These are phyloP conservation scores for Fraxinus platypoda DNA, from an alignment of 305 asterid genomes.

Conservation along the genomic window DNA sequence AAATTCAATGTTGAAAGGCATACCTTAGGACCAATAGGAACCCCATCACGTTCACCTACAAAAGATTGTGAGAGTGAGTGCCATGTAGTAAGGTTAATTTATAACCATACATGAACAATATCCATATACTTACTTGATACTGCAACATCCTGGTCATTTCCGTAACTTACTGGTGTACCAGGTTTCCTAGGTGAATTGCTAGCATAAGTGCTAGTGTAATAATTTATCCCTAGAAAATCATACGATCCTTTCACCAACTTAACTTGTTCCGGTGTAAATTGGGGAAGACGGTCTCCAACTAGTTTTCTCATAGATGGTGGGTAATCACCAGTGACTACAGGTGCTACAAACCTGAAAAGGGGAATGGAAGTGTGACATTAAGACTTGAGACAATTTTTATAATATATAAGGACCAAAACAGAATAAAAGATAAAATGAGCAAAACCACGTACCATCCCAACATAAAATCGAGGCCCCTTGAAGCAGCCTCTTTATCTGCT, in stretches of 20 bases:
- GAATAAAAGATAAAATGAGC: background rate
- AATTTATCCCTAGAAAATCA: background rate
- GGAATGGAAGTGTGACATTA: background rate
- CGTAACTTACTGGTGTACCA: background rate
- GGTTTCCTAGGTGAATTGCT: background rate
- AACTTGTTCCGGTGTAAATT: background rate
- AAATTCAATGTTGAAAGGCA: background rate
- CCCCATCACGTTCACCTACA: conserved; percentile 9
- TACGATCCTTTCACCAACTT: background rate
- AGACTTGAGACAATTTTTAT: background rate
- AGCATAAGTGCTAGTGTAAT: background rate
- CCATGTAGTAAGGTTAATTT: background rate
- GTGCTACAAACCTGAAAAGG: background rate
- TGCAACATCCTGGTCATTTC: background rate
- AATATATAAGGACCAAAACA: background rate
- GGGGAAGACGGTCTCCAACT: conserved; percentile 1
- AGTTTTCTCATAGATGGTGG: background rate
- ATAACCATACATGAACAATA: background rate
- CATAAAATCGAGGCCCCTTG: background rate
- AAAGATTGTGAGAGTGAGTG: background rate
- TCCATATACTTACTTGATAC: background rate
- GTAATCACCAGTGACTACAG: background rate
- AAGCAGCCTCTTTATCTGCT: conserved; percentile 4
- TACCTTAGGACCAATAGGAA: conserved; percentile 14
- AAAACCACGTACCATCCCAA: background rate